These are phyloP conservation scores for Epichloe brachyelytri DNA, from an alignment of 2,329 filamentous ascomycete genomes.

Conservation along the genomic window DNA sequence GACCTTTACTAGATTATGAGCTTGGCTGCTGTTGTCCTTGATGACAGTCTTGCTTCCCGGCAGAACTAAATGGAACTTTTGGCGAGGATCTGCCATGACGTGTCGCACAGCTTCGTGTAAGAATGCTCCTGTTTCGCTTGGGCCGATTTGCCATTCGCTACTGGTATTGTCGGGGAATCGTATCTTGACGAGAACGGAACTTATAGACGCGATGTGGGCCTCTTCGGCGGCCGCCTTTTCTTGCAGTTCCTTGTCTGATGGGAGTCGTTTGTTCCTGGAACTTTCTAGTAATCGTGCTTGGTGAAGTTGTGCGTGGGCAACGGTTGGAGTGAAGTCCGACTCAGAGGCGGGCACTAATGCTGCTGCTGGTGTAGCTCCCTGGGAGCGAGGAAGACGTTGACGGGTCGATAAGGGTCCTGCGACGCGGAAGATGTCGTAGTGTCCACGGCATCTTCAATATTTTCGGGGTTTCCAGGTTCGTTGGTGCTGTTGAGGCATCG, in stretches of 20 bases:
- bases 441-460: neutral
- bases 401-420: conserved; percentile 31
- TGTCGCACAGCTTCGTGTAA: conserved; percentile 64
- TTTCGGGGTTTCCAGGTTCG: conserved; percentile 9
- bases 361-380: conserved; percentile 60
- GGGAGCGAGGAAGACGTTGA: conserved; percentile 69
- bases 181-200: conserved; percentile 61
- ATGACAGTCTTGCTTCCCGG: conserved; percentile 40
- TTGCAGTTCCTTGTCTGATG: conserved; percentile 70
- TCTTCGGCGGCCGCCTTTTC: conserved; percentile 53
- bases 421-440: conserved; percentile 4
- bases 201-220: conserved; percentile 52
- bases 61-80: conserved; percentile 61
- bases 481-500: conserved; percentile 2
- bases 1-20: conserved; percentile 53
- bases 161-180: conserved; percentile 80
- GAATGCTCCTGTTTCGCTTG: conserved; percentile 52
- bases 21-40: conserved; percentile 30
- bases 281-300: conserved; percentile 52
- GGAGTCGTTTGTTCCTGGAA: conserved; percentile 61
- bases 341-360: conserved; percentile 56
- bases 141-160: conserved; percentile 58
- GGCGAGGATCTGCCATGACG: conserved; percentile 51
- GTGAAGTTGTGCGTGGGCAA: conserved; percentile 62
- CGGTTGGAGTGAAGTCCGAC: conserved; percentile 61